phyloP scores from a whole-genome alignment of 306 rosid genomes.

The Lupinus albus region DNA sequence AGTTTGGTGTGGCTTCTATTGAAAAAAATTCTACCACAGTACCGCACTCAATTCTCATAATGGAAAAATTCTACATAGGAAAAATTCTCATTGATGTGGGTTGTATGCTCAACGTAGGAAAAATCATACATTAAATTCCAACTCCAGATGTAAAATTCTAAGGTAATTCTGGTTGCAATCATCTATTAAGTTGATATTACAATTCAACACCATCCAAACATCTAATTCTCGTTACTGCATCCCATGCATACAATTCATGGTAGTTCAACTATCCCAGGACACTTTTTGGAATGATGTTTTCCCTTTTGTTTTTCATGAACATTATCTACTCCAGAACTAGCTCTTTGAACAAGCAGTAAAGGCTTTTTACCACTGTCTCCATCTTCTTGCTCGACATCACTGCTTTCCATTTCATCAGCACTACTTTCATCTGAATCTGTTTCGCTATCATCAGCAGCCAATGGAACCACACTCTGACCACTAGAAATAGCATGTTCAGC shows the following conservation, averaged over 20 bases:
- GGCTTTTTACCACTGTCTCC: constrained; percentile 30
- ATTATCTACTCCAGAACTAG: constrained; percentile 33
- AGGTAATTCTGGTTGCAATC: background rate
- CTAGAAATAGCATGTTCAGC: constrained; percentile 76
- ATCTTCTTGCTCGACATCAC: constrained; percentile 23
- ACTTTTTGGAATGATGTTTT: constrained; percentile 46
- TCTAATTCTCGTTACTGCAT: constrained; percentile 1
- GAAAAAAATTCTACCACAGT: too few species aligned
- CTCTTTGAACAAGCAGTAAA: constrained; percentile 24
- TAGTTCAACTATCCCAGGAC: constrained; percentile 65
- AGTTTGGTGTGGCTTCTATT: too few species aligned
- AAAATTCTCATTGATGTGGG: background rate
- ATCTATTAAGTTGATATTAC: background rate
- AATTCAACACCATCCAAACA: background rate
- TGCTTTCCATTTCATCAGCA: constrained; percentile 27
- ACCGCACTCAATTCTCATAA: background rate
- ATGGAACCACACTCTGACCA: constrained; percentile 56
- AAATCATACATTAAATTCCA: background rate
- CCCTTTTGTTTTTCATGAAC: constrained; percentile 38
- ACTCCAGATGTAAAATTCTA: background rate
- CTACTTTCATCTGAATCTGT: constrained; percentile 59
- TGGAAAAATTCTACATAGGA: background rate
- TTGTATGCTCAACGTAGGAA: background rate
- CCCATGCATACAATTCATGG: constrained; percentile 26
- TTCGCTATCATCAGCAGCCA: constrained; percentile 50